phyloP scores from a whole-genome alignment of 2,329 filamentous ascomycete species.

The Trichophyton rubrum region DNA sequence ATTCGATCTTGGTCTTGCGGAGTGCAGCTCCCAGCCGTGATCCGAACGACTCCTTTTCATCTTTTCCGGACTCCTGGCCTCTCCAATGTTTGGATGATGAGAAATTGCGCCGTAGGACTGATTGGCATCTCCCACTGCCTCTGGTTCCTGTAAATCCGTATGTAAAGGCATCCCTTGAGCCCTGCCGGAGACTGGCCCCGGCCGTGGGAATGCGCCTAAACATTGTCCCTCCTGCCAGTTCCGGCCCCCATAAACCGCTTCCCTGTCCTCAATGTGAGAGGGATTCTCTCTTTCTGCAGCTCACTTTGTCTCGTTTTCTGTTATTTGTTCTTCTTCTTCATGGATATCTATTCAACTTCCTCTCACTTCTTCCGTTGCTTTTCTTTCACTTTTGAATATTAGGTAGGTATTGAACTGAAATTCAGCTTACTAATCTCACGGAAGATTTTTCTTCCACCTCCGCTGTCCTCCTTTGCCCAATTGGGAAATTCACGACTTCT shows the following conservation, averaged over 20 bases:
- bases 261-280: background rate
- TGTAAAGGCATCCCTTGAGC: background rate
- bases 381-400: no score
- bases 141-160: background rate
- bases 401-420: no score
- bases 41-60: slow-evolving; percentile 41
- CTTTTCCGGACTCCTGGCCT: slow-evolving; percentile 26
- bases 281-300: background rate
- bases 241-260: background rate
- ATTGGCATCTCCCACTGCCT: background rate
- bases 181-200: background rate
- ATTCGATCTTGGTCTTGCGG: slow-evolving; percentile 57
- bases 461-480: background rate
- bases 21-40: slow-evolving; percentile 47
- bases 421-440: background rate
- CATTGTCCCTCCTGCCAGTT: background rate
- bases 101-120: slow-evolving; percentile 17
- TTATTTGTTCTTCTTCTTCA: background rate
- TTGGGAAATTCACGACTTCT: background rate
- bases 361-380: background rate
- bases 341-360: no score
- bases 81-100: slow-evolving; percentile 31
- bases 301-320: background rate
- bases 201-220: background rate
- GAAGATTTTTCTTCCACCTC: background rate